Base-by-base conservation (phyloP, 2,329 filamentous ascomycete genomes). In the Talaromyces sp. region DNA sequence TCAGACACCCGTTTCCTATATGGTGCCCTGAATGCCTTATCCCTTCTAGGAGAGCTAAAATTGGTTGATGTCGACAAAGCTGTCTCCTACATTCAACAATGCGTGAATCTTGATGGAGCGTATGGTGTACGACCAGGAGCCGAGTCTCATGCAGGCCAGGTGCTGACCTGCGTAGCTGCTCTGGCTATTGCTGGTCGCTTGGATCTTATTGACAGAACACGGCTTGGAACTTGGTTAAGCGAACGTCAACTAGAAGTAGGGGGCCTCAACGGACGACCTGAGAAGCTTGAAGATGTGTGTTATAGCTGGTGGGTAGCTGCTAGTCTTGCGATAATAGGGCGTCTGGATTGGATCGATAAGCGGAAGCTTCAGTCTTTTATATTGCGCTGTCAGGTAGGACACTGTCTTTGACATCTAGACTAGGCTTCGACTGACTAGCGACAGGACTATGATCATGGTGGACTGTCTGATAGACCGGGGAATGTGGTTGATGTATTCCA, bases 301-400 rank as follows among this genome's bases (percentile, higher is more conserved):
- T 99, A 99, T 80, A 97, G 92, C 76, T 99, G 95, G 95, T 99
- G 95, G 95, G 95, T 98, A 53, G 82, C 94, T 74, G 94, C 91
- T 74, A 97, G 93, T 76, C 81, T 99, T 70, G 89, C 91, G 54
- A 97, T 98, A 85, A 91, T 99, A 70, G 88, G 86, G 63, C 89
- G 89, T 64, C 85, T 93, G 62, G 91, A 97, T 76, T 99, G 95
- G 95, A 96, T 99, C 75, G 92, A 99, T 80, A 86, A 88, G 59
- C 84, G 89, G 65, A 91, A 91, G 74, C 85, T 99, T 72, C 85
- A 88, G 61, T 77, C 79, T 27, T 99, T 97, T 78, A 97, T 99
- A 63, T 80, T 99, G 66, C 85, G 85, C 68, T 97, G 92, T 73
- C 95, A 99, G 81, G 85, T 86, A 69, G 65, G 76, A 71, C 29